Conservation (phyloP, 108 stramenopile species). For the Poteriospumella lacustris region DNA sequence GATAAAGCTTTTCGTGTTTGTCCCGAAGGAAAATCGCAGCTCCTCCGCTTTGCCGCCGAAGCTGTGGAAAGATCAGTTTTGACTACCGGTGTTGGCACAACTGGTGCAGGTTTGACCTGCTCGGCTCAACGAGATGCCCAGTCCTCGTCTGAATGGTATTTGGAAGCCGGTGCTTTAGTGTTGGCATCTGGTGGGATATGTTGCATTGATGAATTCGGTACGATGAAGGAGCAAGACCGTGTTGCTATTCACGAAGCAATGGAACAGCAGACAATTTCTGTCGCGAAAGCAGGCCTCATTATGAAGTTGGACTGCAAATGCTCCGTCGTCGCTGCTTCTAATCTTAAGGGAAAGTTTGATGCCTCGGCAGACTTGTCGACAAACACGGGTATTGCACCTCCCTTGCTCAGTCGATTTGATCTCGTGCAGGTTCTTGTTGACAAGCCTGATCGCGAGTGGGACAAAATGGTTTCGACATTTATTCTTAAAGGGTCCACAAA, state of each 20-base stretch:
- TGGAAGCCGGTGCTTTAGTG: slow-evolving; percentile 95
- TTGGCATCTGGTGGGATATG: slow-evolving; percentile 92
- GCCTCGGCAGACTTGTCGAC: slow-evolving; percentile 53
- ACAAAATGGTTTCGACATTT: slow-evolving; percentile 61
- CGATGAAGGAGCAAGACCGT: slow-evolving; percentile 60
- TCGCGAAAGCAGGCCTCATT: slow-evolving; percentile 94
- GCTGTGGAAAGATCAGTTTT: slow-evolving; percentile 80
- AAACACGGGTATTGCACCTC: slow-evolving; percentile 88
- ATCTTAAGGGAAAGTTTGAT: slow-evolving; percentile 69
- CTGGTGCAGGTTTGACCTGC: slow-evolving; percentile 95
- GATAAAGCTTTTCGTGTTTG: slow-evolving; percentile 66
- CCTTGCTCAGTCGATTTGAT: slow-evolving; percentile 94
- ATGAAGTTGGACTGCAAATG: slow-evolving; percentile 86
- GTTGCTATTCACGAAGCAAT: slow-evolving; percentile 96
- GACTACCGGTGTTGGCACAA: slow-evolving; percentile 94
- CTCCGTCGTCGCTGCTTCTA: slow-evolving; percentile 87
- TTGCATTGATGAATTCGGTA: slow-evolving; percentile 92
- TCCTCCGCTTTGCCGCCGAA: slow-evolving; percentile 84
- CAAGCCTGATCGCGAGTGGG: slow-evolving; percentile 56
- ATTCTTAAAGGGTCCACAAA: slow-evolving; percentile 57
- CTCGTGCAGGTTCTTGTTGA: slow-evolving; percentile 83
- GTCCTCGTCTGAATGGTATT: slow-evolving; percentile 68
- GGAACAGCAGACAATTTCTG: slow-evolving; percentile 93
- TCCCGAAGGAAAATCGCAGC: slow-evolving; percentile 81
- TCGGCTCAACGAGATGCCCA: slow-evolving; percentile 82